Percentiles rank a stretch among this genome's conserved stretches.
Evolutionary conservation across 2,329 filamentous ascomycete species (phyloP).

Genomic region (Pochonia chlamydosporia): DNA sequence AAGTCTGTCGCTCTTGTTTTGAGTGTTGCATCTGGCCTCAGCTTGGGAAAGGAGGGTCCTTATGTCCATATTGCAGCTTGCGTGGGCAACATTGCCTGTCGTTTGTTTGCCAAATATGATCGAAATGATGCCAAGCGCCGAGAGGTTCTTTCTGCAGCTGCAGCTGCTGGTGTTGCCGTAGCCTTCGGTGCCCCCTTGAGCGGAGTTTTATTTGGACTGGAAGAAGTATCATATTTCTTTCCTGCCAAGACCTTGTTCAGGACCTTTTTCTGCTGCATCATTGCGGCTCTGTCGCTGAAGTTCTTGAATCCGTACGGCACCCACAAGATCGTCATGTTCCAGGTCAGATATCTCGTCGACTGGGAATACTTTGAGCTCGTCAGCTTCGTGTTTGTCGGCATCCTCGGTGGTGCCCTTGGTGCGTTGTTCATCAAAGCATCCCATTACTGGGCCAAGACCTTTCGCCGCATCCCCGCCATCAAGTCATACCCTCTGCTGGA

Average conservation of each 20-base stretch:
- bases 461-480: conserved; percentile 73
- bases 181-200: conserved; percentile 86
- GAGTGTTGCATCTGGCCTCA: conserved; percentile 87
- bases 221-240: conserved; percentile 97
- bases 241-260: conserved; percentile 94
- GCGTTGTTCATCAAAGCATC: conserved; percentile 97
- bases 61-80: conserved; percentile 98
- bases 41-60: conserved; percentile 88
- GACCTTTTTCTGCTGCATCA: conserved; percentile 97
- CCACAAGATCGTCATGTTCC: conserved; percentile 92
- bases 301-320: conserved; percentile 96
- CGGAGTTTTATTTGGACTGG: conserved; percentile 85
- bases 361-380: conserved; percentile 92
- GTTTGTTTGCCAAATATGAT: conserved; percentile 91
- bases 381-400: conserved; percentile 78
- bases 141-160: conserved; percentile 88
- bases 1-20: conserved; percentile 80
- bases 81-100: conserved; percentile 90
- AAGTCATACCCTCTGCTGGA: conserved; percentile 82
- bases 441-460: conserved; percentile 80
- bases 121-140: conserved; percentile 89
- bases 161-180: conserved; percentile 86
- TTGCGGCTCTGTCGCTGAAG: conserved; percentile 83
- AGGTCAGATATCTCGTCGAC: conserved; percentile 83
- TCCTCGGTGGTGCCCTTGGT: conserved; percentile 77